A percentile compares a stretch with the other conserved stretches of the same genome.
phyloP scores from a whole-genome alignment of 208 protist genomes.

The Angomonas ambiguus region DNA sequence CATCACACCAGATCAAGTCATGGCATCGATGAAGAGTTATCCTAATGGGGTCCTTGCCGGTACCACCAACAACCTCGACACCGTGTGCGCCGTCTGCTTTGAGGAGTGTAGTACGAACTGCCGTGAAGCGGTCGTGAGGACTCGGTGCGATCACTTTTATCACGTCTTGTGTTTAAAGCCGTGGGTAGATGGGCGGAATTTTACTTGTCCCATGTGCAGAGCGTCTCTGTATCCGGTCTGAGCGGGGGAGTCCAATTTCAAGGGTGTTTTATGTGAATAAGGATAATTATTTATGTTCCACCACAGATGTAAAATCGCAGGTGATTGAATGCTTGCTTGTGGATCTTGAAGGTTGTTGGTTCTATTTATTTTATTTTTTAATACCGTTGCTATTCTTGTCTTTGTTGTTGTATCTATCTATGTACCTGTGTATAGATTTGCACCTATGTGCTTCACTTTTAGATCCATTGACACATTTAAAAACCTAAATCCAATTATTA shows the following conservation, averaged over 20 bases:
- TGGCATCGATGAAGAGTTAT: slow-evolving; percentile 1
- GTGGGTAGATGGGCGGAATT: slow-evolving; percentile 23
- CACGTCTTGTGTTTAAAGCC: slow-evolving; percentile 29
- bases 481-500: not conserved
- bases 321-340: no score
- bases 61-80: not conserved
- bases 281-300: no score
- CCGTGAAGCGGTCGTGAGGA: slow-evolving; percentile 17
- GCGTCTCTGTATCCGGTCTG: no score
- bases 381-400: no score
- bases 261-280: no score
- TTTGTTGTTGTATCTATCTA: slow-evolving; percentile 4
- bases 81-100: slow-evolving; percentile 20
- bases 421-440: no score
- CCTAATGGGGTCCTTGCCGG: not conserved
- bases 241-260: no score
- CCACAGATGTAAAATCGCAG: no score
- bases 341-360: not conserved
- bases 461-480: no score
- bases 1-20: slow-evolving; percentile 7
- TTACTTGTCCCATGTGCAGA: slow-evolving; percentile 31
- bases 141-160: slow-evolving; percentile 35
- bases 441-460: no score
- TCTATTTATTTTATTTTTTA: not conserved
- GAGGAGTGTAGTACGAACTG: slow-evolving; percentile 15